Evolutionary conservation across 441 rosid genomes (phyloP).

Genomic region (Bocquillonia castaneifolia): DNA sequence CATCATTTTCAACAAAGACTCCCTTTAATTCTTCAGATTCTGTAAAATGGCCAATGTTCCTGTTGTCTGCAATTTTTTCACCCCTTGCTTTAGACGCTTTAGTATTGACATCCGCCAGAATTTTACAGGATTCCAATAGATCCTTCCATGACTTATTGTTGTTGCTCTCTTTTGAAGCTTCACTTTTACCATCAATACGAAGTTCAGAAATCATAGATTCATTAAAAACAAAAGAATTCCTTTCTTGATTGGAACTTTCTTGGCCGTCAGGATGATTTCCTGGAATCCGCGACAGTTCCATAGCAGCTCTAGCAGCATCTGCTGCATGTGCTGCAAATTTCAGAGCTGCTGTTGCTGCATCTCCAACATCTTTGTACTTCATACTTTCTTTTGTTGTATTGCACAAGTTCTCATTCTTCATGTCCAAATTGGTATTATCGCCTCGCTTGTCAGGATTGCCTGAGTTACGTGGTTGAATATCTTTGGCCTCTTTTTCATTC

Average conservation of each 20-base stretch:
- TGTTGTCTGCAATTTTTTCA: slow-evolving; percentile 11
- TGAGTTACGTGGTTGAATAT: background rate
- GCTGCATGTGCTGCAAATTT: slow-evolving; percentile 48
- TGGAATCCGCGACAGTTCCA: slow-evolving; percentile 33
- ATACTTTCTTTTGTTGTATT: slow-evolving; percentile 22
- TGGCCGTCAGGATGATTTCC: background rate
- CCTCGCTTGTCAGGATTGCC: background rate
- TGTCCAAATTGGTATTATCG: background rate
- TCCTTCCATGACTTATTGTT: background rate
- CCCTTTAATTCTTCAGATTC: background rate
- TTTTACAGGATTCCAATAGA: background rate
- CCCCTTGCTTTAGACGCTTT: slow-evolving; percentile 19
- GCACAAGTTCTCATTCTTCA: slow-evolving; percentile 20
- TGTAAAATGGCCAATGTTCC: background rate
- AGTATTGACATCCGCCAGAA: slow-evolving; percentile 7
- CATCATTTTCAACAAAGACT: background rate
- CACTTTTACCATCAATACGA: background rate
- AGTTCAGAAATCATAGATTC: slow-evolving; percentile 15
- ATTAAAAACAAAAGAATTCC: background rate
- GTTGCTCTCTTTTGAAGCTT: background rate
- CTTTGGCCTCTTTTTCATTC: slow-evolving; percentile 16
- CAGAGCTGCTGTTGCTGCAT: slow-evolving; percentile 43
- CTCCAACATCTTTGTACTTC: slow-evolving; percentile 32
- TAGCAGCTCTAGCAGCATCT: slow-evolving; percentile 44
- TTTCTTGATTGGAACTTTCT: background rate